These are phyloP conservation scores for Harringtonia aguacate DNA, from an alignment of 2,329 filamentous ascomycete genomes.

Conservation along the genomic window DNA sequence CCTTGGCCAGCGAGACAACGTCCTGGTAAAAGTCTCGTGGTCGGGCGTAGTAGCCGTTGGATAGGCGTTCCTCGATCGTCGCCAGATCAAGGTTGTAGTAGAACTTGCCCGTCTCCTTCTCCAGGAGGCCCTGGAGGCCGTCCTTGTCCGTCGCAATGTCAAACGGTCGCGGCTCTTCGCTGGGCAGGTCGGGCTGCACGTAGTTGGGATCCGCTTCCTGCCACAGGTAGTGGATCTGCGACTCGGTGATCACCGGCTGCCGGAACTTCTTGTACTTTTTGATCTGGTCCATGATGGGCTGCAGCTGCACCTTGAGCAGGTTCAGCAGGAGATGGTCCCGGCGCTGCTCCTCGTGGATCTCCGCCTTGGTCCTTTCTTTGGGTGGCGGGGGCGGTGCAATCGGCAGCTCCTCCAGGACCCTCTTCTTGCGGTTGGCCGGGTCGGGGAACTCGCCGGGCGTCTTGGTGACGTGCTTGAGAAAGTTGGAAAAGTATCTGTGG, in stretches of 20 bases:
- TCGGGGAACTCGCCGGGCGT: conserved; percentile 81
- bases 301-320: conserved; percentile 75
- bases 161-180: conserved; percentile 58
- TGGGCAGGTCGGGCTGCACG: conserved; percentile 45
- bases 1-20: conserved; percentile 73
- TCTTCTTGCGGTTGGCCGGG: conserved; percentile 73
- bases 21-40: conserved; percentile 84
- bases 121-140: conserved; percentile 64
- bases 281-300: conserved; percentile 96
- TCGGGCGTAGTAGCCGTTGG: conserved; percentile 90
- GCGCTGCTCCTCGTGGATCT: conserved; percentile 70
- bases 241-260: conserved; percentile 63
- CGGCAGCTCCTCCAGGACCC: conserved; percentile 66
- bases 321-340: conserved; percentile 78
- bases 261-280: conserved; percentile 89
- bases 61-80: conserved; percentile 90
- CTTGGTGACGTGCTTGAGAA: conserved; percentile 72
- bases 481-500: conserved; percentile 66
- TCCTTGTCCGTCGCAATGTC: conserved; percentile 72
- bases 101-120: conserved; percentile 69
- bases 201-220: conserved; percentile 70
- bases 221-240: conserved; percentile 69
- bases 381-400: conserved; percentile 64
- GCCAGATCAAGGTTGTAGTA: conserved; percentile 92
- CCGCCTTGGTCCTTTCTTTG: conserved; percentile 60